phyloP scores from a whole-genome alignment of 2,329 filamentous ascomycete species.

The Xylaria polymorpha region DNA sequence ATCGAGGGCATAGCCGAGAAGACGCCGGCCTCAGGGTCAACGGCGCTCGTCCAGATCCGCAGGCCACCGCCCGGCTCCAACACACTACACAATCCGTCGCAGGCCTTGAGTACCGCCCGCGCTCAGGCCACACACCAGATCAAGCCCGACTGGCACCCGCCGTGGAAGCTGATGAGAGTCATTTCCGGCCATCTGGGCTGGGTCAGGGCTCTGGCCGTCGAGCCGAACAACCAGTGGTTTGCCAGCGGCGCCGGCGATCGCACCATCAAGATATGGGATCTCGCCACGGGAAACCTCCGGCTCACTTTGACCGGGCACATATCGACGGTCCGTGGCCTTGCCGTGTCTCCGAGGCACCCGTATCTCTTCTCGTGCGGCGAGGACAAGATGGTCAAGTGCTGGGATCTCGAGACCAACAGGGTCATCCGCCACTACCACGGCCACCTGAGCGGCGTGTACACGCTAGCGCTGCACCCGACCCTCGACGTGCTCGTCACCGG shows the following conservation, averaged over 20 bases:
- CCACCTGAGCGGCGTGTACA: slow-evolving; percentile 95
- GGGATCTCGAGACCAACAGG: slow-evolving; percentile 99
- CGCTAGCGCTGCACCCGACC: slow-evolving; percentile 90
- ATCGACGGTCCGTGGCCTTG: slow-evolving; percentile 89
- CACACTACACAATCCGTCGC: slow-evolving; percentile 35
- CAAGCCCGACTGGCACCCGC: slow-evolving; percentile 94
- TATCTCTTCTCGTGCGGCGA: slow-evolving; percentile 98
- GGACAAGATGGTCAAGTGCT: slow-evolving; percentile 99
- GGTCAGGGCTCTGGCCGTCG: slow-evolving; percentile 89
- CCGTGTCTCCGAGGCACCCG: slow-evolving; percentile 91
- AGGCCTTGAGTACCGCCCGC: slow-evolving; percentile 49
- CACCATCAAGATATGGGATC: slow-evolving; percentile 98
- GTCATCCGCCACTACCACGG: slow-evolving; percentile 98
- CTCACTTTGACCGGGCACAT: slow-evolving; percentile 92
- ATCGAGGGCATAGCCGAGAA: slow-evolving; percentile 69
- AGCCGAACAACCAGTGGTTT: slow-evolving; percentile 98
- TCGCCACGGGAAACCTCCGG: slow-evolving; percentile 85
- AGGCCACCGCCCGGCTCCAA: slow-evolving; percentile 41
- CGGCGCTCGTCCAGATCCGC: slow-evolving; percentile 53
- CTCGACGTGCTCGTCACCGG: slow-evolving; percentile 95
- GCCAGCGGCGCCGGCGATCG: slow-evolving; percentile 94
- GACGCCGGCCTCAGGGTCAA: slow-evolving; percentile 51
- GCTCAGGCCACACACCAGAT: slow-evolving; percentile 58
- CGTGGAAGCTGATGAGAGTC: slow-evolving; percentile 98
- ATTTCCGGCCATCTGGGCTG: slow-evolving; percentile 97